Evolutionary conservation across 176 grass and related monocot genomes (phyloP).

Genomic region (Oryza coarctata): DNA sequence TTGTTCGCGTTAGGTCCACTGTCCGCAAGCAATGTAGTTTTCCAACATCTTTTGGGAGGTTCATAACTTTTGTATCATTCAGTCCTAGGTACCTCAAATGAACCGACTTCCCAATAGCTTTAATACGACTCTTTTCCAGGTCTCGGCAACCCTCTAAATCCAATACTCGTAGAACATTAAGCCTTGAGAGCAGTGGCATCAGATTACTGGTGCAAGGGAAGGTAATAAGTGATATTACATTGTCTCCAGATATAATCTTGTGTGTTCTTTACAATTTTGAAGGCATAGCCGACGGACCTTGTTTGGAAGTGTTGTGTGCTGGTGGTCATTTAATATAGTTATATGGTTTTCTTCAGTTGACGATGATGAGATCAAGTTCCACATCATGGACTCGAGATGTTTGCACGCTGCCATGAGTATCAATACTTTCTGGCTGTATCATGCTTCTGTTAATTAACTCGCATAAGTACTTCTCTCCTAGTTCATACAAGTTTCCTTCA

Average conservation of each 20-base stretch:
- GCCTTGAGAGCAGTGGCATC: conserved; percentile 9
- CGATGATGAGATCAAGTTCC: conserved; percentile 29
- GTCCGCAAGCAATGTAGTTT: conserved; percentile 6
- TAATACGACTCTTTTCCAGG: background rate
- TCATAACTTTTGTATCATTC: background rate
- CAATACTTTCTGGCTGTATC: background rate
- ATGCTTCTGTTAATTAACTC: conserved; percentile 34
- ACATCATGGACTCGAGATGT: conserved; percentile 29
- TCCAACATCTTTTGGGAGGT: background rate
- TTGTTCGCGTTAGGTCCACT: background rate
- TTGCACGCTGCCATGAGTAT: background rate
- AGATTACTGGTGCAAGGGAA: background rate
- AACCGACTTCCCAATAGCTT: background rate
- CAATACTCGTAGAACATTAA: conserved; percentile 10
- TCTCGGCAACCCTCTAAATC: conserved; percentile 12
- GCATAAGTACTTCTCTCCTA: background rate
- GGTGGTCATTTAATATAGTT: background rate
- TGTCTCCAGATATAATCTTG: too few species aligned
- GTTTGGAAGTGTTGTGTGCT: background rate
- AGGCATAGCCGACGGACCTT: conserved; percentile 16
- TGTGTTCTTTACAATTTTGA: background rate
- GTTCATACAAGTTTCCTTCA: background rate
- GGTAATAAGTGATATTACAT: conserved; percentile 9
- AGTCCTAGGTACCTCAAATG: conserved; percentile 24
- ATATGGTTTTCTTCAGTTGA: conserved; percentile 21